Evolutionary conservation across 192 early-diverging fungal species (phyloP), one percentile per base, ranked within the genome.

Genomic region (Linnemannia exigua): DNA sequence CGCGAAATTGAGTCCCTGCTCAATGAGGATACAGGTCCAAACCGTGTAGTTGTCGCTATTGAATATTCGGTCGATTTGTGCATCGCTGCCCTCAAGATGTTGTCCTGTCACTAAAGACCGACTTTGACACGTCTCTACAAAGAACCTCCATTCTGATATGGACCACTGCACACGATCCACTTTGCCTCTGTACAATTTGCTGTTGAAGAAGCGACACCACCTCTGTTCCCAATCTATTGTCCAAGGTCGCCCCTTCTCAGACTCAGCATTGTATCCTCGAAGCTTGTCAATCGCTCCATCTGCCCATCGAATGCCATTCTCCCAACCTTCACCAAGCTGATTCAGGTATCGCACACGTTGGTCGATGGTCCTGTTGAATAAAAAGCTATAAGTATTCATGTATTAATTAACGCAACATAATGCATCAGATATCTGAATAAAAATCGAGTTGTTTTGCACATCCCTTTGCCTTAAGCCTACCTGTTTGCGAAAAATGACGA

Each of bases 41-140:
- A 67, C 15, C 5, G 61, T 31, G 41, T 76, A 76, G 61, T 44
- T 33, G 63, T 70, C 76, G 25, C 22, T 51, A 41, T 77, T 77
- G 33, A 77, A 77, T 28, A 77, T 37, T 19, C 76, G 28, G 36
- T 70, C 76, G 17, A 68, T 70, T 16, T 77, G 44, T 0, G 52
- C 41, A 14, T 77, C 75, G 5, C 2, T 51, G 1, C 31, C 48
- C 1, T 51, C 31, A 35, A 77, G 67, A 36, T 11, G 44, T 36
- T 79, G 70, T 35, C 77, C 70, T 31, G 77, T 79, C 28, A 79
- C 70, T 31, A 79, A 41, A 22, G 77, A 79, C 7, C 77, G 77
- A n/a, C 58, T 44, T 67, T 54, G 48, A 15, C 76, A 78, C 12
- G 36, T 71, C 48, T 78, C 68, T 9, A 12, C 17, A 41, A 79